These are phyloP conservation scores for Dactylorhiza incarnata DNA, from an alignment of 106 monocot genomes.

Conservation along the genomic window DNA sequence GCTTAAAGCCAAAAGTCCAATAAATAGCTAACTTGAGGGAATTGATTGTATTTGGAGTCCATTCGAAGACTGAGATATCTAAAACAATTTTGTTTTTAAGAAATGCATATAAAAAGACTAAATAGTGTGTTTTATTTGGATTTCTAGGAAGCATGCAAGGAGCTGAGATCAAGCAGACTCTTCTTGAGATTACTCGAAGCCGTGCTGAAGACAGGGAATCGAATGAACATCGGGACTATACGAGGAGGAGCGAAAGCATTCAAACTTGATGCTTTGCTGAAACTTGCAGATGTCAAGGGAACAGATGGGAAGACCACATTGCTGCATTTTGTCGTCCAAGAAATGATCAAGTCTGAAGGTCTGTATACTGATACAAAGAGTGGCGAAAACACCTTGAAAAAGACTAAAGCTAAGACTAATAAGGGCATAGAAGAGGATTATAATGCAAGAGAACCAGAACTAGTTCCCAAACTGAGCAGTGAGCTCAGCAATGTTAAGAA, in stretches of 20 bases:
- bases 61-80: too few species aligned
- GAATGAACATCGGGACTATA: conserved; percentile 87
- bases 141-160: conserved; percentile 84
- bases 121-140: neutral
- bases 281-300: conserved; percentile 87
- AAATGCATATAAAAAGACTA: neutral
- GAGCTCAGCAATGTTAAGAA: conserved; percentile 86
- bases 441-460: conserved; percentile 33
- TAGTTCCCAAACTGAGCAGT: conserved; percentile 53
- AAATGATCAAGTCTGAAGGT: conserved; percentile 58
- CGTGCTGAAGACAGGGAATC: conserved; percentile 79
- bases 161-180: conserved; percentile 78
- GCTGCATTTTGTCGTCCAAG: conserved; percentile 92
- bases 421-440: conserved; percentile 37
- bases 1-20: too few species aligned
- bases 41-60: too few species aligned
- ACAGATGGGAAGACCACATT: conserved; percentile 88
- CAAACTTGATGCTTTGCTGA: conserved; percentile 88
- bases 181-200: conserved; percentile 85
- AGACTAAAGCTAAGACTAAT: neutral
- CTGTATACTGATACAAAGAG: conserved; percentile 12
- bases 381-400: neutral
- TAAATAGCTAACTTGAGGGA: too few species aligned
- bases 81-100: neutral
- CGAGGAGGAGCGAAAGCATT: conserved; percentile 91